A percentile compares a stretch with the other conserved stretches of the same genome.
Evolutionary conservation across 768 basidiomycete species (phyloP).

Genomic region (Hemileccinum rubropunctum): DNA sequence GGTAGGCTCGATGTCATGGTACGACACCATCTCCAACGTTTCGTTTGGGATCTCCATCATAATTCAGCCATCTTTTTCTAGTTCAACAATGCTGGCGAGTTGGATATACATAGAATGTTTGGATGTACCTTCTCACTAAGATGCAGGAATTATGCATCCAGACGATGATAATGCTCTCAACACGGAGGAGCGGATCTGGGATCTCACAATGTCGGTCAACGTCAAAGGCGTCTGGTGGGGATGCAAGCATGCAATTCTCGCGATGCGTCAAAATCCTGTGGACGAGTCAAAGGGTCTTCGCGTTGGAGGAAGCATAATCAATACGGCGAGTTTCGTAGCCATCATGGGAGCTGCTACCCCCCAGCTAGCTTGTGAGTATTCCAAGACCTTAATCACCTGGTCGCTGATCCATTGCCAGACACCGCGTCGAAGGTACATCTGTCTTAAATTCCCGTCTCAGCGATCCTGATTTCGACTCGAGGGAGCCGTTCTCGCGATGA

Average conservation of each 20-base stretch:
- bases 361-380: constrained; percentile 81
- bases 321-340: constrained; percentile 97
- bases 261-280: constrained; percentile 90
- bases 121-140: neutral
- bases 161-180: constrained; percentile 92
- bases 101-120: neutral
- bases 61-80: constrained; percentile 31
- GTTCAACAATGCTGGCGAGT: constrained; percentile 90
- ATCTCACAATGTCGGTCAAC: constrained; percentile 89
- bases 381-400: neutral
- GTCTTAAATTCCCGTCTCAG: neutral
- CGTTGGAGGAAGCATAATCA: constrained; percentile 90
- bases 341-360: constrained; percentile 95
- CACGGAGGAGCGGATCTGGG: constrained; percentile 97
- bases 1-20: constrained; percentile 97
- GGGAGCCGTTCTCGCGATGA: constrained; percentile 99
- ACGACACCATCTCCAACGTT: constrained; percentile 18
- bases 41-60: neutral
- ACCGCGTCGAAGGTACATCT: constrained; percentile 83
- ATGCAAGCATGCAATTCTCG: constrained; percentile 94
- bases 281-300: constrained; percentile 80
- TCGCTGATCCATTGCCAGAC: constrained; percentile 45
- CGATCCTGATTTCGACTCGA: constrained; percentile 28
- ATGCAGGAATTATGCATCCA: constrained; percentile 94
- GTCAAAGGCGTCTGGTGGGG: constrained; percentile 99